Conservation (phyloP, 2,329 filamentous ascomycete species). For the Ceratocystis huliohia region DNA sequence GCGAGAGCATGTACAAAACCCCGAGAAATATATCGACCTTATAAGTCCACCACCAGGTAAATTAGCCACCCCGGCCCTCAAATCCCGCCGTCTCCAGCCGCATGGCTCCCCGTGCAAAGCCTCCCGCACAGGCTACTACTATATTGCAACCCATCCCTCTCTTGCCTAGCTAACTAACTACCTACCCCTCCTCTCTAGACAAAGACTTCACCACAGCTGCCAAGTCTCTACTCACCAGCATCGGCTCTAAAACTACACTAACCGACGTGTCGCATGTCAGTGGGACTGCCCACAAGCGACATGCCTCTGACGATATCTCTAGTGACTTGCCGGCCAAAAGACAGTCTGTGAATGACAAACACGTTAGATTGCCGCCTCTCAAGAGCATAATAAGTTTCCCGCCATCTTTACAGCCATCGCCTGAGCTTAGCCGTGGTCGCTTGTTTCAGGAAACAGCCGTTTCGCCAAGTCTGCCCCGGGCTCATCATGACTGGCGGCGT, state of each 20-base stretch:
- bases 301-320: background rate
- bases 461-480: background rate
- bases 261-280: background rate
- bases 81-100: background rate
- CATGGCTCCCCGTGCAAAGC: background rate
- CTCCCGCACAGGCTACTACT: background rate
- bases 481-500: background rate
- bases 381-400: background rate
- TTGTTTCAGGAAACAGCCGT: background rate
- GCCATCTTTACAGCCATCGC: background rate
- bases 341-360: background rate
- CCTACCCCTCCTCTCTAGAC: background rate
- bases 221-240: background rate
- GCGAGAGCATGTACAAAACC: background rate
- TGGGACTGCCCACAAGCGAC: background rate
- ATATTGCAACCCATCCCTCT: background rate
- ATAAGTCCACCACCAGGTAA: conserved; percentile 2
- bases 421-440: background rate
- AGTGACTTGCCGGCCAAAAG: background rate
- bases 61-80: background rate
- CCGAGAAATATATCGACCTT: background rate
- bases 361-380: background rate
- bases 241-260: too few species aligned
- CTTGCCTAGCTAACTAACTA: background rate
- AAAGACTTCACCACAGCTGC: background rate